Evolutionary conservation across 768 basidiomycete genomes (phyloP).

Genomic region (Lepiota subincarnata): DNA sequence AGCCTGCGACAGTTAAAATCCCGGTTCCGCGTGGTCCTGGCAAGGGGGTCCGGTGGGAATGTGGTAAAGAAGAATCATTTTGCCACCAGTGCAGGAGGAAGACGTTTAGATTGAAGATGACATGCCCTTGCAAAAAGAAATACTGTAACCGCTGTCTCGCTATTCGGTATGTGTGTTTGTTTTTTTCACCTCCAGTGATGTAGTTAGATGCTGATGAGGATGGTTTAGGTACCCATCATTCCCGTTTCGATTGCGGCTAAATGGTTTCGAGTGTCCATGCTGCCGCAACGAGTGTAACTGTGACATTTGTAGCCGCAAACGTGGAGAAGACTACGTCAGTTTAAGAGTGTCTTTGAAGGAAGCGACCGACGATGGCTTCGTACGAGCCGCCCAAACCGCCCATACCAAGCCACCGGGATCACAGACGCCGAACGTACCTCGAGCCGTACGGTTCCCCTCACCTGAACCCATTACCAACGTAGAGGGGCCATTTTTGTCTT

Average conservation of each 20-base stretch:
- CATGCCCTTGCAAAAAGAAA: conserved; percentile 5
- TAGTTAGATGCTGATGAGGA: background rate
- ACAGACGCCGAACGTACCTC: background rate
- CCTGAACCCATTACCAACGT: background rate
- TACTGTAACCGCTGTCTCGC: conserved; percentile 12
- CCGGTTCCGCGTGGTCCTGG: background rate
- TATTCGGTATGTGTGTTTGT: background rate
- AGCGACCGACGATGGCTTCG: background rate
- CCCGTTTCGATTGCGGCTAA: background rate
- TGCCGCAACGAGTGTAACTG: conserved; percentile 10
- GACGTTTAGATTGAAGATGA: conserved; percentile 8
- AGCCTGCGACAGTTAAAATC: background rate
- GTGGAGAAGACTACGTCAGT: conserved; percentile 10
- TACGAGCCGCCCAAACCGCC: background rate
- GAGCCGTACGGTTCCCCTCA: background rate
- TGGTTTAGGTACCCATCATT: conserved; percentile 3
- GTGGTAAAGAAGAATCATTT: background rate
- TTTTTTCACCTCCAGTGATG: background rate
- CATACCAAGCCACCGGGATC: background rate
- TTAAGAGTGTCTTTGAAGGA: background rate
- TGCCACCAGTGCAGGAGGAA: conserved; percentile 11
- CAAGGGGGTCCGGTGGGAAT: background rate
- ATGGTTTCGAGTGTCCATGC: conserved; percentile 6
- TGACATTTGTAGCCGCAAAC: conserved; percentile 8
- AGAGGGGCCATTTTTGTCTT: background rate